phyloP scores from a whole-genome alignment of 768 basidiomycete species.

The Boletus tylopilopsis region DNA sequence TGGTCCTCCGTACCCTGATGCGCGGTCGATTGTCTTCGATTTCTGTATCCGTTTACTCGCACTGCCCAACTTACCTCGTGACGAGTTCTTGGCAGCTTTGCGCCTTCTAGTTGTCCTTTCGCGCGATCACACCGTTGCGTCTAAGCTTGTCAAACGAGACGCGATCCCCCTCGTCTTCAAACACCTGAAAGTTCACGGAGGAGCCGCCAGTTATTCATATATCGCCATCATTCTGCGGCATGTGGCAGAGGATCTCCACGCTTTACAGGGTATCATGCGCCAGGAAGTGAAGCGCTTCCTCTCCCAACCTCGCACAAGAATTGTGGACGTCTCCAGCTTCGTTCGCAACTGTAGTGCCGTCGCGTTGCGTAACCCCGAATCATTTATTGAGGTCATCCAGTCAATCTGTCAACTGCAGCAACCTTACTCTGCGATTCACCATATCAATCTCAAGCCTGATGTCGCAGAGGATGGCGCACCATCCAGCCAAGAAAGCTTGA shows the following conservation, averaged over 20 bases:
- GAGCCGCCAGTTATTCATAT: conserved; percentile 73
- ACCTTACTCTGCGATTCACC: conserved; percentile 54
- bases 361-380: conserved; percentile 74
- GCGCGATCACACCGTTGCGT: conserved; percentile 60
- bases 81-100: conserved; percentile 78
- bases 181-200: conserved; percentile 54
- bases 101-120: conserved; percentile 85
- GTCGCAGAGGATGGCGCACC: conserved; percentile 9
- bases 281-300: conserved; percentile 83
- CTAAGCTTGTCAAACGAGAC: conserved; percentile 62
- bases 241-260: conserved; percentile 71
- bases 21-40: conserved; percentile 67
- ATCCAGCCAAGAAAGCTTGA: conserved; percentile 8
- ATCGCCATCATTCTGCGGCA: conserved; percentile 90
- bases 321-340: conserved; percentile 68
- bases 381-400: conserved; percentile 72
- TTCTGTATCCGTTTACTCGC: conserved; percentile 71
- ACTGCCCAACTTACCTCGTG: conserved; percentile 60
- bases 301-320: conserved; percentile 61
- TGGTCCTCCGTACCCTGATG: conserved; percentile 61
- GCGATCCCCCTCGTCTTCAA: conserved; percentile 65
- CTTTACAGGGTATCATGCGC: conserved; percentile 69
- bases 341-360: conserved; percentile 73
- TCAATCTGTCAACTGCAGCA: conserved; percentile 69
- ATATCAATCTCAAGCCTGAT: conserved; percentile 56